Evolutionary conservation across 371 early-diverging fungal species (phyloP), one percentile per base, ranked within the genome.

Genomic region (Capillidium heterosporum): DNA sequence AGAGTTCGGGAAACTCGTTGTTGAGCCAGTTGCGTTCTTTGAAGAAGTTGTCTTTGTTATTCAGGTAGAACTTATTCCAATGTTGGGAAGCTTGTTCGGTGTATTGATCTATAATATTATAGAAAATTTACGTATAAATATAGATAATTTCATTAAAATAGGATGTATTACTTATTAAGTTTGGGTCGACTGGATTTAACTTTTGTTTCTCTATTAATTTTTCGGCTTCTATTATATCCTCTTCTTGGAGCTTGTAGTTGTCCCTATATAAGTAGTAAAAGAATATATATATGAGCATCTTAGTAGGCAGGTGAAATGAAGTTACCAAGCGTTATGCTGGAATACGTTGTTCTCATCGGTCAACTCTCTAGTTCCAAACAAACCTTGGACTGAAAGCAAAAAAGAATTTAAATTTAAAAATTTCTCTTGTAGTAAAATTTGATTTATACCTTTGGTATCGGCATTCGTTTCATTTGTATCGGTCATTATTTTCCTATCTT

Each of bases 11-110:
- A 67, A 95, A 97, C 67, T 95, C 97, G 2, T 89, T 73, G 62
- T 89, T 88, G 1, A 90, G 87, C 95, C 95, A 95, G 68, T 93
- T 88, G 32, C 95, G 73, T 69, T 92, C 91, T 73, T 85, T 91
- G 71, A 81, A 96, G 72, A 87, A 96, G 62, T 92, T 91, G 39
- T 85, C 88, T 8, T 85, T 81, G 58, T 96, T 92, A 58, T 90
- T 82, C 64, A 89, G 84, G 62, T 91, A 94, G 67, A 94, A 92
- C 21, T 77, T 64, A 68, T 89, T 83, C 76, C 76, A 71, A 66
- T 60, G 61, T 32, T 65, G 17, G 13, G 31, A 21, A 24, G 51
- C 51, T 31, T 32, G 27, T 23, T 32, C 29, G 23, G 21, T 29
- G 51, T 50, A 50, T 50, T 50, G 24, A 63, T 8, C 28, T 31